Conservation (phyloP, 2,329 filamentous ascomycete species). For the Aureobasidium sp. region DNA sequence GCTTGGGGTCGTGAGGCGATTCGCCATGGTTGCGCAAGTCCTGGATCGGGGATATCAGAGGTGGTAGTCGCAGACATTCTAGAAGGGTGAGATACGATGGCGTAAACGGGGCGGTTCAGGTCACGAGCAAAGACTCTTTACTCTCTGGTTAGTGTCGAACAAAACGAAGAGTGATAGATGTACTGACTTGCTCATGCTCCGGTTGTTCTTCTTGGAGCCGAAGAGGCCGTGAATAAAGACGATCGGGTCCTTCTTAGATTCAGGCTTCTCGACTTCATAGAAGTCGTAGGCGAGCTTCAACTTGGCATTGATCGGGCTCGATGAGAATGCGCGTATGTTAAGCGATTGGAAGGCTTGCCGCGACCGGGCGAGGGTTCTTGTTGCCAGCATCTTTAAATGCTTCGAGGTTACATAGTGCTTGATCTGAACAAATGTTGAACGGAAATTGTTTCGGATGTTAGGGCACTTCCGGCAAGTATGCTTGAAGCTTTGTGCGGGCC, state of each 20-base stretch:
- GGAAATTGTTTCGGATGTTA: conserved; percentile 9
- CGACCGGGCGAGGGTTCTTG: conserved; percentile 4
- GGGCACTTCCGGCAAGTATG: neutral
- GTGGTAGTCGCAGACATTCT: neutral
- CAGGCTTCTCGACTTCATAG: conserved; percentile 45
- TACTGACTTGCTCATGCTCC: conserved; percentile 84
- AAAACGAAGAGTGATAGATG: neutral
- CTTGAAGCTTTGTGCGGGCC: neutral
- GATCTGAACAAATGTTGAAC: conserved; percentile 1
- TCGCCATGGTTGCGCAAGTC: conserved; percentile 92
- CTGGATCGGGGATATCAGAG: conserved; percentile 34
- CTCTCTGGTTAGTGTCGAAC: neutral
- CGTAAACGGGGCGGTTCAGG: conserved; percentile 72
- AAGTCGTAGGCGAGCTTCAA: conserved; percentile 56
- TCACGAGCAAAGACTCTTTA: conserved; percentile 73
- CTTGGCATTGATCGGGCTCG: conserved; percentile 1
- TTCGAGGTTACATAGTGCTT: neutral
- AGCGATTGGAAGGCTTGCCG: neutral
- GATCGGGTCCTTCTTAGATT: conserved; percentile 51
- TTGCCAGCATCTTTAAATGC: conserved; percentile 3
- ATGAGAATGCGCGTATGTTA: neutral
- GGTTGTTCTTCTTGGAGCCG: conserved; percentile 91
- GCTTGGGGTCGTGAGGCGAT: conserved; percentile 66
- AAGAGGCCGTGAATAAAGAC: conserved; percentile 90
- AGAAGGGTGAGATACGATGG: conserved; percentile 49